Base-by-base conservation (phyloP, 1,284 basidiomycete genomes). In the Ustilago trichophora region DNA sequence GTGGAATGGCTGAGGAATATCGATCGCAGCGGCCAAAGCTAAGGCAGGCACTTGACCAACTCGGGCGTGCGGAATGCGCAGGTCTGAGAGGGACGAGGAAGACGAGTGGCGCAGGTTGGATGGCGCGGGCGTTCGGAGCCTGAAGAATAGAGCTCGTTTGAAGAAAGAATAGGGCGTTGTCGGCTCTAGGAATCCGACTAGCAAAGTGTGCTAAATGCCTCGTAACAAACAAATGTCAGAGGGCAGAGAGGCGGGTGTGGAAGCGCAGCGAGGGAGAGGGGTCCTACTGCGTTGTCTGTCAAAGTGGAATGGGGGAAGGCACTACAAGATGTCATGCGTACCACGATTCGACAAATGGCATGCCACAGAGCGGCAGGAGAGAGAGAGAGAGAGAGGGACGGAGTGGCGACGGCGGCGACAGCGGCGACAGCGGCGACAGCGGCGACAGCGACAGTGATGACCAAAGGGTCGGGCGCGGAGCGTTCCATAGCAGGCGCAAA, bases 1-100 rank as follows among this genome's bases (percentile, higher is more conserved):
- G 31, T 53, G 53, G 53, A 57, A 64, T 64, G 60, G 54, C 45
- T 31, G 35, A 41, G 60, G 53, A 52, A 64, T 57, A 53, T 56
- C 49, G 54, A 57, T 64, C 53, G 60, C 40, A 64, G 60, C 45
- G 29, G 45, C 44, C 29, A 24, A 44, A 15, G 21, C 13, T n/a
- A 22, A 64, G 60, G 60, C 49, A 46, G 54, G 49, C 49, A 53
- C 60, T 64, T 49, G 45, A 27, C 29, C 52, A 49, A 19, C 32
- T 34, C 40, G 50, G n/a, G 49, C 40, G 48, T 57, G 49, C 45
- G 60, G 60, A 64, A 64, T 64, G 54, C 60, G 48, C 41, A 18
- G 26, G 16, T 22, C 8, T 29, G 27, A 22, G 27, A 27, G 33
- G n/a, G n/a, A n/a, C n/a, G n/a, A n/a, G n/a, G n/a, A n/a, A n/a